Evolutionary conservation across 2,329 filamentous ascomycete genomes (phyloP).

Genomic region (Paecilomyces niveus): DNA sequence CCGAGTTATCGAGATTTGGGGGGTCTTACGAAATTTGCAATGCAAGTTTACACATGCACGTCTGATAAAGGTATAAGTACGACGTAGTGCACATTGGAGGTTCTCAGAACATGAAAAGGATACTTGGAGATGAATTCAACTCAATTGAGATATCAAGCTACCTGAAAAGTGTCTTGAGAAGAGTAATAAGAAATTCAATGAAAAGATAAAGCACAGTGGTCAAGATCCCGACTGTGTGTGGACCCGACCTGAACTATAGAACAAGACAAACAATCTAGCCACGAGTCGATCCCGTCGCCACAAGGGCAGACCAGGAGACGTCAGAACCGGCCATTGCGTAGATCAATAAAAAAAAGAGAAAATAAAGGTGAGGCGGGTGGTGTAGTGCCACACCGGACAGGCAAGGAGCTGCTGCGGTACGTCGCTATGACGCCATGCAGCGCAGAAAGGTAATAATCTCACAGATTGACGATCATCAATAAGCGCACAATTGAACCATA

Average conservation of each 20-base stretch:
- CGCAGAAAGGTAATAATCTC: conserved; percentile 1
- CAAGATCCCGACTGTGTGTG: neutral
- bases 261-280: conserved; percentile 24
- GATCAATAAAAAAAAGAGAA: conserved; percentile 11
- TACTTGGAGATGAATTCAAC: too few species aligned
- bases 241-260: conserved; percentile 1
- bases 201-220: neutral
- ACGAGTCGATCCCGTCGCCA: conserved; percentile 42
- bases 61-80: too few species aligned
- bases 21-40: too few species aligned
- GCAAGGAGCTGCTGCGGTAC: neutral
- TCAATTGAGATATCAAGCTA: neutral
- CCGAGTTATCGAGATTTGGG: too few species aligned
- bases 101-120: too few species aligned
- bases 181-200: neutral
- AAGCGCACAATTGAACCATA: conserved; percentile 1
- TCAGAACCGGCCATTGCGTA: conserved; percentile 40
- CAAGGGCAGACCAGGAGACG: conserved; percentile 34
- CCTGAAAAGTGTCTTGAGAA: neutral
- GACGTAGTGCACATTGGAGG: too few species aligned
- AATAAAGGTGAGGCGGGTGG: conserved; percentile 5
- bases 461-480: conserved; percentile 3
- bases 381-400: neutral
- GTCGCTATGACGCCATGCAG: neutral
- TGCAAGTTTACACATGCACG: too few species aligned